These are phyloP conservation scores for Thraustochytrium sp. DNA, from an alignment of 352 stramenopile species.

Conservation along the genomic window DNA sequence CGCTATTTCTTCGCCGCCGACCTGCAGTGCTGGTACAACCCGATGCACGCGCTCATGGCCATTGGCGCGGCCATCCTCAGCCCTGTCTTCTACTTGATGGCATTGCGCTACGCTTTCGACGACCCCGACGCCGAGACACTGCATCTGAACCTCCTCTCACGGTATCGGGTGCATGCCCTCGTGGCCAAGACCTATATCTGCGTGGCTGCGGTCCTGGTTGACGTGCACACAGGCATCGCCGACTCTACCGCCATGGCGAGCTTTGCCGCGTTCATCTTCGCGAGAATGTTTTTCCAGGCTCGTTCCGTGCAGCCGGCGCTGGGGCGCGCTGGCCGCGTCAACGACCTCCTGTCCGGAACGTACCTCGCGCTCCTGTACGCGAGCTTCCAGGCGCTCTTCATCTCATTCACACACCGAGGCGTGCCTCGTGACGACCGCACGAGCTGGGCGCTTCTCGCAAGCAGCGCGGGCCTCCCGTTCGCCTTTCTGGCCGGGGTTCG, in stretches of 20 bases:
- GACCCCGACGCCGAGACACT: neutral
- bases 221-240: neutral
- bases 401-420: neutral
- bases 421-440: neutral
- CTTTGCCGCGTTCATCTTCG: neutral
- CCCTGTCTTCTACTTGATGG: neutral
- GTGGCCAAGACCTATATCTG: neutral
- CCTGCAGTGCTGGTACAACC: conserved; percentile 11
- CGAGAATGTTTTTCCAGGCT: neutral
- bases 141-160: neutral
- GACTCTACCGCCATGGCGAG: neutral
- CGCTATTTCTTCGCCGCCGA: neutral
- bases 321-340: neutral
- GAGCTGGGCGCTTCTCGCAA: neutral
- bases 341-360: neutral
- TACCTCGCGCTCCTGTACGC: neutral
- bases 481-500: neutral
- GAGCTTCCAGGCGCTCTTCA: neutral
- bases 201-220: neutral
- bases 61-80: neutral
- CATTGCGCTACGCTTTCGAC: neutral
- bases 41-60: neutral
- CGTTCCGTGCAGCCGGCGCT: neutral
- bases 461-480: neutral
- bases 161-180: neutral